Percentiles rank a stretch among this genome's conserved stretches.
Evolutionary conservation across 495 filamentous ascomycete genomes (phyloP).

Genomic region (Aspergillus affinis): DNA sequence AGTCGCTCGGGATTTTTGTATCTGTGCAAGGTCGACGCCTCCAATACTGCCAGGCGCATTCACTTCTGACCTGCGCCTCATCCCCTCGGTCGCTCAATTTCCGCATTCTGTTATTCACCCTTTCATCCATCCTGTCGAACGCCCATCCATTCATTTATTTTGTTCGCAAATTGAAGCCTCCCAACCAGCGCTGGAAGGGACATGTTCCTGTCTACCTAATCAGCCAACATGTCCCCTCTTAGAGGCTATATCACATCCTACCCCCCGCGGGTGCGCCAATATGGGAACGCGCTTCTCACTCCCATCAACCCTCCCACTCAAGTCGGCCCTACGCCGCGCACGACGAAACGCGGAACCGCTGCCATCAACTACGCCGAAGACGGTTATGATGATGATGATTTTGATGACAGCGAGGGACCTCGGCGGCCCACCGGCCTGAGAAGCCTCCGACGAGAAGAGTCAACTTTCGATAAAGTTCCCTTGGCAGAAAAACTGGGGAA

Average conservation of each 20-base stretch:
- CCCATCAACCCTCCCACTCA: conserved; percentile 74
- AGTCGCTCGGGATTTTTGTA: not conserved
- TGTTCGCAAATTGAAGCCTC: conserved; percentile 14
- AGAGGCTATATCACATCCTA: conserved; percentile 91
- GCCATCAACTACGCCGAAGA: conserved; percentile 98
- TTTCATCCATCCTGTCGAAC: not conserved
- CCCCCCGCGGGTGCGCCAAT: conserved; percentile 85
- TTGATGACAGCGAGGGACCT: conserved; percentile 80
- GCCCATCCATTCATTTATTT: conserved; percentile 3
- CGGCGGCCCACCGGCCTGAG: conserved; percentile 81
- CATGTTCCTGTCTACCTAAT: conserved; percentile 40
- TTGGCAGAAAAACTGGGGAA: conserved; percentile 76
- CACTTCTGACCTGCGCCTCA: not conserved
- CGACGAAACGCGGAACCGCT: conserved; percentile 93
- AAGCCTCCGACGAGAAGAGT: conserved; percentile 77
- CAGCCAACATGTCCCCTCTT: conserved; percentile 60
- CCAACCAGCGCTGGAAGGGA: conserved; percentile 31
- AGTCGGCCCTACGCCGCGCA: conserved; percentile 69
- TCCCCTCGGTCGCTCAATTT: not conserved
- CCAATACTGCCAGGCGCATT: not conserved
- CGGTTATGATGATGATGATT: conserved; percentile 90
- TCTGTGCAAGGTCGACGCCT: not conserved
- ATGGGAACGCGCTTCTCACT: conserved; percentile 88
- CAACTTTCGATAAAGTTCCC: conserved; percentile 57
- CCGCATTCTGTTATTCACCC: not conserved